Conservation (phyloP, 805 yeast species). For the Geotrichum ghanense region DNA sequence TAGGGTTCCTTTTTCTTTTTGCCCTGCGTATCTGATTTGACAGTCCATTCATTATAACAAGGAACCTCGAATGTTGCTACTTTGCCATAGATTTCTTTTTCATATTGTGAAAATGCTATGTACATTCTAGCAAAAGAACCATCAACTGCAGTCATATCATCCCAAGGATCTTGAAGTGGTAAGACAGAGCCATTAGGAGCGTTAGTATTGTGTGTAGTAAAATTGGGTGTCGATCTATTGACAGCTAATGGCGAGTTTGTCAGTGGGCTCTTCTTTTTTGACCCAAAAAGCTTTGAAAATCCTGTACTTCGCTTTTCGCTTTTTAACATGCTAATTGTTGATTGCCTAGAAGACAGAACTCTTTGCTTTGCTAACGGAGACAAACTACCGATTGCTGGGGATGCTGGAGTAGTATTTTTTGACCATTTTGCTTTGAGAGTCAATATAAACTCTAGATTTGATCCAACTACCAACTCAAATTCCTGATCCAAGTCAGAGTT, state of each 20-base stretch:
- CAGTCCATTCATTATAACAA: constrained; percentile 72
- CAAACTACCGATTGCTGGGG: not conserved
- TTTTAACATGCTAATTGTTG: not conserved
- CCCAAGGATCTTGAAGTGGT: constrained; percentile 36
- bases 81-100: constrained; percentile 42
- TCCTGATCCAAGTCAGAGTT: constrained; percentile 46
- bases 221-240: not conserved
- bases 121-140: constrained; percentile 82
- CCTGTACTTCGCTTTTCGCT: constrained; percentile 6
- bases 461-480: constrained; percentile 47
- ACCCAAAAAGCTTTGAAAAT: constrained; percentile 2
- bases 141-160: constrained; percentile 53
- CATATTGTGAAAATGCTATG: constrained; percentile 49
- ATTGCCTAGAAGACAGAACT: not conserved
- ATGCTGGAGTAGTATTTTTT: not conserved
- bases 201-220: not conserved
- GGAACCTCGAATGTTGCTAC: constrained; percentile 43
- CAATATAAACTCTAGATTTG: constrained; percentile 49
- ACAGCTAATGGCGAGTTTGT: constrained; percentile 3
- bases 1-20: constrained; percentile 35
- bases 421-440: constrained; percentile 48
- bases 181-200: not conserved
- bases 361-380: not conserved
- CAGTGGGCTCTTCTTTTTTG: constrained; percentile 1
- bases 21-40: constrained; percentile 25